Evolutionary conservation across 805 yeast genomes (phyloP).

Genomic region (Metschnikowia henanensis): DNA sequence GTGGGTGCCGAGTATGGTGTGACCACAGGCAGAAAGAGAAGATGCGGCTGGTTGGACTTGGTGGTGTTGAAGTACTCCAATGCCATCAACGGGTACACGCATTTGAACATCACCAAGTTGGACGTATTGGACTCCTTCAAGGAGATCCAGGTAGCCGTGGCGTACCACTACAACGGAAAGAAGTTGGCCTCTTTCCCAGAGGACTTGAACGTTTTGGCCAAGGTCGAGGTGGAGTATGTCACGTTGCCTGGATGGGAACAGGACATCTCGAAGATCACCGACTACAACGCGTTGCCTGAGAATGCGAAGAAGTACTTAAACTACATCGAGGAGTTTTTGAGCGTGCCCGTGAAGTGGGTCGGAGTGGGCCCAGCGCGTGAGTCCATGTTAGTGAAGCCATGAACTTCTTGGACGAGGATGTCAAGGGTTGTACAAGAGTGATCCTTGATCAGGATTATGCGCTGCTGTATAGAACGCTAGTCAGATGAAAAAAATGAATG

Average conservation of each 20-base stretch:
- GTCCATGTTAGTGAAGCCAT: slow-evolving; percentile 70
- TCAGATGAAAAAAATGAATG: no score
- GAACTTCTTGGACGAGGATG: no score
- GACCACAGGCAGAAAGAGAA: slow-evolving; percentile 97
- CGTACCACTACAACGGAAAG: slow-evolving; percentile 80
- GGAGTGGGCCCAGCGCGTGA: slow-evolving; percentile 99
- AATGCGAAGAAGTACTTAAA: slow-evolving; percentile 83
- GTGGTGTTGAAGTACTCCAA: slow-evolving; percentile 93
- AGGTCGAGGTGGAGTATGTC: slow-evolving; percentile 89
- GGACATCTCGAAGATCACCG: slow-evolving; percentile 71
- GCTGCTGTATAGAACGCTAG: not conserved
- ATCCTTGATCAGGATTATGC: not conserved
- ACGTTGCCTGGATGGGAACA: slow-evolving; percentile 94
- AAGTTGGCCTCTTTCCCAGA: slow-evolving; percentile 84
- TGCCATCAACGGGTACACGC: slow-evolving; percentile 91
- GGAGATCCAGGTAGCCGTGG: slow-evolving; percentile 85
- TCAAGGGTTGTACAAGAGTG: no score
- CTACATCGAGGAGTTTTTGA: slow-evolving; percentile 81
- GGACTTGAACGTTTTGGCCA: slow-evolving; percentile 76
- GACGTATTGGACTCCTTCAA: slow-evolving; percentile 91
- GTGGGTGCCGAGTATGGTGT: slow-evolving; percentile 98
- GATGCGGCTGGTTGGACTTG: slow-evolving; percentile 99
- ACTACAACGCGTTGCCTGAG: slow-evolving; percentile 79
- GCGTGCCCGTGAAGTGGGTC: slow-evolving; percentile 91
- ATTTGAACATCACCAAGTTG: slow-evolving; percentile 90